Percentiles rank a stretch among this genome's conserved stretches.
These are phyloP conservation scores for Laetiporus sulphureus DNA, from an alignment of 1,284 basidiomycete species.

Conservation along the genomic window DNA sequence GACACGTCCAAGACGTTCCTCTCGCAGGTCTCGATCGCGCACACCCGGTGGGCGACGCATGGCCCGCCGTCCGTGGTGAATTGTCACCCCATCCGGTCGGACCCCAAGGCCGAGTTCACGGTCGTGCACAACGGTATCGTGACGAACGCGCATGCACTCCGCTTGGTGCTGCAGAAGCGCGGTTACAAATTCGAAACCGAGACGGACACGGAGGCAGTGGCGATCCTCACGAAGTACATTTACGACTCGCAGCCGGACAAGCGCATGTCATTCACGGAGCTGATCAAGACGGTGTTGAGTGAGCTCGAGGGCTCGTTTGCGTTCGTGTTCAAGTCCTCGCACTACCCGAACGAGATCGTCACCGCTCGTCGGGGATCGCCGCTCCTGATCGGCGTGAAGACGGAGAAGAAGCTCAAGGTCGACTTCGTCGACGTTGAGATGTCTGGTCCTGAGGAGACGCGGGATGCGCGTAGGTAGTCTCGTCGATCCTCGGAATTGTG, in stretches of 20 bases:
- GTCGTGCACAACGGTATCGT: conserved; percentile 99
- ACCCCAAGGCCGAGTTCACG: conserved; percentile 79
- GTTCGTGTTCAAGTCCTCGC: conserved; percentile 98
- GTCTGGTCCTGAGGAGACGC: conserved; percentile 63
- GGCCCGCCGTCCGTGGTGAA: conserved; percentile 85
- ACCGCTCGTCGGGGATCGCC: conserved; percentile 96
- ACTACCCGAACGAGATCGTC: conserved; percentile 96
- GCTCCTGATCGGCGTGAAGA: conserved; percentile 97
- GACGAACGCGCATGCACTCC: conserved; percentile 89
- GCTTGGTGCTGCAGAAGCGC: conserved; percentile 91
- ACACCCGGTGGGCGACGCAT: conserved; percentile 99
- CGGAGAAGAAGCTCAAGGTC: conserved; percentile 99
- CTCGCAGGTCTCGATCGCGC: conserved; percentile 94
- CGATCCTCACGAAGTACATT: conserved; percentile 94
- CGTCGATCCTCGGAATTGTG: neutral
- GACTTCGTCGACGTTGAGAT: conserved; percentile 99
- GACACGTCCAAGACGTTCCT: conserved; percentile 82
- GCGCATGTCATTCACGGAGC: conserved; percentile 83
- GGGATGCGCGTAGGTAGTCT: conserved; percentile 50
- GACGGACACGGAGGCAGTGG: conserved; percentile 97
- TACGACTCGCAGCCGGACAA: conserved; percentile 92
- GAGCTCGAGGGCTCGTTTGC: conserved; percentile 99
- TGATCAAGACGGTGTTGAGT: conserved; percentile 95
- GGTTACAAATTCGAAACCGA: conserved; percentile 95
- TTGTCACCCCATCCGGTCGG: conserved; percentile 94